Base-by-base conservation (phyloP, 257 asterid genomes). In the Fraxinus americana region DNA sequence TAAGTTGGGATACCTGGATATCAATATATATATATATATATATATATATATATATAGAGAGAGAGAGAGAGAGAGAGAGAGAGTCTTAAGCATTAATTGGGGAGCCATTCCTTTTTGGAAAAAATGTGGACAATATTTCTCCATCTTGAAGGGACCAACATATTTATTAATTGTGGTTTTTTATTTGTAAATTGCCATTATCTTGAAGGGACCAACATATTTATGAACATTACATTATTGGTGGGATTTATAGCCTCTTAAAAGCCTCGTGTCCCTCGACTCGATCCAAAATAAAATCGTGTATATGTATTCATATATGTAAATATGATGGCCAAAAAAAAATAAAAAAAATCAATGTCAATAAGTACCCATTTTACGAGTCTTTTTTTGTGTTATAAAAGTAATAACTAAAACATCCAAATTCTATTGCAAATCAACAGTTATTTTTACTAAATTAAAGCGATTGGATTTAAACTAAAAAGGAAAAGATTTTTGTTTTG, bases 41-140 rank as follows among this genome's bases (percentile, higher is more conserved):
- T n/a, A n/a, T n/a, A n/a, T n/a, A n/a, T n/a, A n/a, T n/a, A n/a
- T n/a, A n/a, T n/a, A n/a, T n/a, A n/a, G n/a, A 14, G 2, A 4
- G 19, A 14, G 2, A 4, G 19, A 14, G 2, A 4, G 19, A 14
- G 2, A 4, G 19, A 14, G 2, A 4, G 19, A 14, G 2, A 4
- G 19, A 11, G 35, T 23, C 8, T 27, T 1, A 0, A 16, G 69
- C 35, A 23, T 25, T 63, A 63, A 25, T 25, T 25, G 27, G 27
- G 27, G 27, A 25, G 4, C 2, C 30, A 9, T 32, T 23, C 7
- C 7, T 23, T 23, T 61, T 10, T 21, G 67, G 14, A 2, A 7
- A 8, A 13, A 13, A 70, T 77, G 29, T 77, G 83, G 78, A 73
- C 71, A 80, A 29, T 39, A 45, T 75, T 75, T 79, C 84, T 76